phyloP scores from a whole-genome alignment of 495 filamentous ascomycete species.

The Thermothielavioides terrestris region DNA sequence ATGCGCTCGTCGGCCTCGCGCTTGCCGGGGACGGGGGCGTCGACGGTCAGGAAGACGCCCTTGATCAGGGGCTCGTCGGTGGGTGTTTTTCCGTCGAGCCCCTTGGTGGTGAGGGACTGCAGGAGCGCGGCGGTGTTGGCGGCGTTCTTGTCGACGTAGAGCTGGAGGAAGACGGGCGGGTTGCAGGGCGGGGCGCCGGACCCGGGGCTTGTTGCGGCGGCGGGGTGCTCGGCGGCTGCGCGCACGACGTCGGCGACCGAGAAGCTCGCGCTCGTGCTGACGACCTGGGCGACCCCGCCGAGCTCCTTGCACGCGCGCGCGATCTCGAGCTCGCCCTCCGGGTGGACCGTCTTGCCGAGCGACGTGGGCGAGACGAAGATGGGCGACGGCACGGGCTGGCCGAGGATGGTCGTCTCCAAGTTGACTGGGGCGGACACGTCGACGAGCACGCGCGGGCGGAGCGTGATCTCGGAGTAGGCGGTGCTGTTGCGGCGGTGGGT shows the following conservation, averaged over 20 bases:
- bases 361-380: constrained; percentile 69
- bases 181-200: constrained; percentile 23
- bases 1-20: constrained; percentile 51
- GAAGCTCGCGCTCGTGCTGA: constrained; percentile 67
- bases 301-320: constrained; percentile 49
- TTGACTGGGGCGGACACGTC: constrained; percentile 52
- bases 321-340: constrained; percentile 63
- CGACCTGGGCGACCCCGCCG: constrained; percentile 39
- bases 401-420: constrained; percentile 53
- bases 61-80: constrained; percentile 47
- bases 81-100: neutral
- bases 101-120: neutral
- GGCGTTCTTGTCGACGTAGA: constrained; percentile 73
- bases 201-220: too few species aligned
- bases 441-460: constrained; percentile 64
- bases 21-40: constrained; percentile 57
- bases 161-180: constrained; percentile 60
- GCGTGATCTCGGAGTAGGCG: constrained; percentile 56
- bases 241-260: constrained; percentile 51
- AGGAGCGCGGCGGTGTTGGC: constrained; percentile 47
- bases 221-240: neutral
- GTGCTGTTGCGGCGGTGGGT: constrained; percentile 46
- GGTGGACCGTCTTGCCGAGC: constrained; percentile 63
- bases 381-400: constrained; percentile 48
- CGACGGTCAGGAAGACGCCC: constrained; percentile 60